phyloP scores from a whole-genome alignment of 2,329 filamentous ascomycete species.

The Fusarium sp. region DNA sequence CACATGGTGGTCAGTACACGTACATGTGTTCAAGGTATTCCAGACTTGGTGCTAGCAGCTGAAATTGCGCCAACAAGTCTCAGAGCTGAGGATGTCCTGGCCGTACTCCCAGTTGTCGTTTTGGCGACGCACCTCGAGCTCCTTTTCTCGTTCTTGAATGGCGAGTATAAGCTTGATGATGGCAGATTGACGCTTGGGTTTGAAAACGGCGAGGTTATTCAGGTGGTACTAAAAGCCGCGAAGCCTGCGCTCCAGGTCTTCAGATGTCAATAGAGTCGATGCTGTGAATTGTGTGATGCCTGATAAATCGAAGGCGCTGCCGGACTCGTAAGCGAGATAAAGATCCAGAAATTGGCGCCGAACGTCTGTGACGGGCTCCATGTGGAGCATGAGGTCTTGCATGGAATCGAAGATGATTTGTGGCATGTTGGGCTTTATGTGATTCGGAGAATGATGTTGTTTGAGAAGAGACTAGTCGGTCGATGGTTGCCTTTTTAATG shows the following conservation, averaged over 20 bases:
- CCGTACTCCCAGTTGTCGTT: background rate
- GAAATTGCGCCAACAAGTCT: background rate
- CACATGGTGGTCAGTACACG: too few relatives aligned
- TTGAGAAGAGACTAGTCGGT: background rate
- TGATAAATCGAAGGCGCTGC: background rate
- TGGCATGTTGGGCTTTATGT: background rate
- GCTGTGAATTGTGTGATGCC: background rate
- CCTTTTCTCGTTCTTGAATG: too few relatives aligned
- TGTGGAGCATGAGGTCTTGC: background rate
- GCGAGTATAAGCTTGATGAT: background rate
- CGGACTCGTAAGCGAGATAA: background rate
- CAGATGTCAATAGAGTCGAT: too few relatives aligned
- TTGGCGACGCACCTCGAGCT: background rate
- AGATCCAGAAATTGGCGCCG: background rate
- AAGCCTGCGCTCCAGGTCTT: background rate
- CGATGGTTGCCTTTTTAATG: background rate
- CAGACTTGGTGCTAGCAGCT: background rate
- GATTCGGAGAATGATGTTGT: background rate
- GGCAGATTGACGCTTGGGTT: background rate
- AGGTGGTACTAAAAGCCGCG: background rate
- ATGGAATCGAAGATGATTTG: background rate
- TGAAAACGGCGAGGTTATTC: background rate
- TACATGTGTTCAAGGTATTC: too few relatives aligned
- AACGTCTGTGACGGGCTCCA: background rate
- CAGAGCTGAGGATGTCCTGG: background rate